phyloP scores from a whole-genome alignment of 495 filamentous ascomycete species.

The Penicillium chermesinum region DNA sequence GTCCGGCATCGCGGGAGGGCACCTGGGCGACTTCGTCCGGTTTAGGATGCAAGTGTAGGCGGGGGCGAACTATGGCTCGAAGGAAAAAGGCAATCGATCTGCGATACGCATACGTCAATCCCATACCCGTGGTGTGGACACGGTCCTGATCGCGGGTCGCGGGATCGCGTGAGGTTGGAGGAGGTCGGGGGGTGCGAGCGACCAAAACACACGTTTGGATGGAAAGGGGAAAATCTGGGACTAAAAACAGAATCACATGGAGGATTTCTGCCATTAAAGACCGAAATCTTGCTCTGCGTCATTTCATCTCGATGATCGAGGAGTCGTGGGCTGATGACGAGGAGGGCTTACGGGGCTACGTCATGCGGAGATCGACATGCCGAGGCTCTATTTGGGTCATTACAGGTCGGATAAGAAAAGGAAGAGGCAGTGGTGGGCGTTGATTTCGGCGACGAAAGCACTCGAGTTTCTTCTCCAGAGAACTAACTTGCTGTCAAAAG shows the following conservation, averaged over 20 bases:
- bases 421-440: background rate
- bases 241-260: too few relatives aligned
- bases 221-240: too few relatives aligned
- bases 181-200: too few relatives aligned
- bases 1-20: slow-evolving; percentile 33
- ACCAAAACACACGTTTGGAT: too few relatives aligned
- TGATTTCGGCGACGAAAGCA: background rate
- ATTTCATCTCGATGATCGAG: background rate
- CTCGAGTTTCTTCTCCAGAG: background rate
- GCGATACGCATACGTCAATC: slow-evolving; percentile 10
- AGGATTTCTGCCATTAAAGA: too few relatives aligned
- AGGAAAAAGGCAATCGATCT: slow-evolving; percentile 17
- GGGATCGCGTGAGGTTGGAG: too few relatives aligned
- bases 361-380: background rate
- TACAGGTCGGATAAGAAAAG: too few relatives aligned
- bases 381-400: too few relatives aligned
- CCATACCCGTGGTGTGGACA: slow-evolving; percentile 6
- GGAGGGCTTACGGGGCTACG: background rate
- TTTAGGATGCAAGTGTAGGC: slow-evolving; percentile 19
- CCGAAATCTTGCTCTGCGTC: background rate
- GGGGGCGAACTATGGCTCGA: slow-evolving; percentile 14
- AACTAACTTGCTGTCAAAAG: background rate
- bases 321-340: background rate
- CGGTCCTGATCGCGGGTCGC: background rate
- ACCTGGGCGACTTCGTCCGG: slow-evolving; percentile 33